A percentile compares a stretch with the other conserved stretches of the same genome.
These are phyloP conservation scores for Astragalus glycyphyllos DNA, from an alignment of 306 rosid species.

Conservation along the genomic window DNA sequence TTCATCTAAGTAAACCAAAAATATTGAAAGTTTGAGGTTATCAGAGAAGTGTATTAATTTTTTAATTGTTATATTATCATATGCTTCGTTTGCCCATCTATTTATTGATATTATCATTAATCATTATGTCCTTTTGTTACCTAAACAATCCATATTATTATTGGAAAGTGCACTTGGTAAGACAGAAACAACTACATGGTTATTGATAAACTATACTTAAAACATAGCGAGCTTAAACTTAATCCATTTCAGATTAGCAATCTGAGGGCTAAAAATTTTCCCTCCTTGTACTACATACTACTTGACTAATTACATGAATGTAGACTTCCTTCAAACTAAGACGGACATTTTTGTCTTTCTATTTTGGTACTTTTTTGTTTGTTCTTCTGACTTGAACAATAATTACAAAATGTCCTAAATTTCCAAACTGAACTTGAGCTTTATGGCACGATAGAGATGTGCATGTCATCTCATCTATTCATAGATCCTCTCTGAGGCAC, in stretches of 20 bases:
- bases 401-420: conserved; percentile 43
- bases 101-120: too few species aligned
- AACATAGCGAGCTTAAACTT: neutral
- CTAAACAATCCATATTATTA: too few species aligned
- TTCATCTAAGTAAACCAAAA: too few species aligned
- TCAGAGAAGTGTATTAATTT: too few species aligned
- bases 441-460: conserved; percentile 45
- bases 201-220: neutral
- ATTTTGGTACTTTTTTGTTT: conserved; percentile 41
- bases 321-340: conserved; percentile 25
- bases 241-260: conserved; percentile 23
- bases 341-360: conserved; percentile 44
- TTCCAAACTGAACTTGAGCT: conserved; percentile 36
- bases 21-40: too few species aligned
- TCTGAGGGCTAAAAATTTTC: conserved; percentile 19
- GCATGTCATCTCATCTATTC: conserved; percentile 34
- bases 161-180: neutral
- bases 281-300: conserved; percentile 14
- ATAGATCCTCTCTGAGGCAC: conserved; percentile 44
- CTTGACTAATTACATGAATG: conserved; percentile 41
- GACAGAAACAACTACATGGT: neutral
- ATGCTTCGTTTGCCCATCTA: too few species aligned
- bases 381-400: conserved; percentile 24
- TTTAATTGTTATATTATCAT: too few species aligned
- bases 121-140: too few species aligned